Evolutionary conservation across 305 asterid genomes (phyloP).

Genomic region (Fraxinus velutina): DNA sequence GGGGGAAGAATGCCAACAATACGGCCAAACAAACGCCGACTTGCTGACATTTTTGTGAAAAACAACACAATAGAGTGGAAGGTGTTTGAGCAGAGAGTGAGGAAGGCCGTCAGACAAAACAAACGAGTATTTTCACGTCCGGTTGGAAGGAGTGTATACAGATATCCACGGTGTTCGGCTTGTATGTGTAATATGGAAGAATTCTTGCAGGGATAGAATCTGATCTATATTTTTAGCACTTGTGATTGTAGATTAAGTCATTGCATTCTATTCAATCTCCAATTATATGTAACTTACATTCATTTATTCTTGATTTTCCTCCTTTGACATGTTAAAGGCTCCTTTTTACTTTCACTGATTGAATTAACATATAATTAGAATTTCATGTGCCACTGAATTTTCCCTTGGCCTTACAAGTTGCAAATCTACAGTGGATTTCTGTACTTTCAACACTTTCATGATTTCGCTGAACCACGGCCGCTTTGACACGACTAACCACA

Average conservation of each 20-base stretch:
- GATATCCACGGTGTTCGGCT: conserved; percentile 79
- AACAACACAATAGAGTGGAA: conserved; percentile 92
- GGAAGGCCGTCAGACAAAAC: conserved; percentile 89
- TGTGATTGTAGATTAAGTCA: conserved; percentile 9
- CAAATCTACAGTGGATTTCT: not conserved
- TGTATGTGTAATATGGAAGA: conserved; percentile 73
- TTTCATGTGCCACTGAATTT: not conserved
- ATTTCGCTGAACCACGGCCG: not conserved
- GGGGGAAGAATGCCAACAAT: conserved; percentile 84
- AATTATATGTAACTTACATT: conserved; percentile 24
- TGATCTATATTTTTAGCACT: conserved; percentile 5
- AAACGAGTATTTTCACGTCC: conserved; percentile 92
- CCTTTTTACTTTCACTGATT: not conserved
- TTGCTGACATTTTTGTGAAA: conserved; percentile 83
- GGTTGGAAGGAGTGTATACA: conserved; percentile 80
- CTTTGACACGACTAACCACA: no score
- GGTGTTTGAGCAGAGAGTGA: conserved; percentile 78
- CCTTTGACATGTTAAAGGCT: not conserved
- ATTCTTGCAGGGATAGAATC: conserved; percentile 13
- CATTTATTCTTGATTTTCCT: conserved; percentile 1
- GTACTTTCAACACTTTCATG: not conserved
- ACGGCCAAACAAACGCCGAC: conserved; percentile 91
- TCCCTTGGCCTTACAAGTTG: not conserved
- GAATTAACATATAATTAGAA: not conserved
- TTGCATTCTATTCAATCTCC: conserved; percentile 15